These are phyloP conservation scores for Reutealis trisperma DNA, from an alignment of 345 rosid species.

Conservation along the genomic window DNA sequence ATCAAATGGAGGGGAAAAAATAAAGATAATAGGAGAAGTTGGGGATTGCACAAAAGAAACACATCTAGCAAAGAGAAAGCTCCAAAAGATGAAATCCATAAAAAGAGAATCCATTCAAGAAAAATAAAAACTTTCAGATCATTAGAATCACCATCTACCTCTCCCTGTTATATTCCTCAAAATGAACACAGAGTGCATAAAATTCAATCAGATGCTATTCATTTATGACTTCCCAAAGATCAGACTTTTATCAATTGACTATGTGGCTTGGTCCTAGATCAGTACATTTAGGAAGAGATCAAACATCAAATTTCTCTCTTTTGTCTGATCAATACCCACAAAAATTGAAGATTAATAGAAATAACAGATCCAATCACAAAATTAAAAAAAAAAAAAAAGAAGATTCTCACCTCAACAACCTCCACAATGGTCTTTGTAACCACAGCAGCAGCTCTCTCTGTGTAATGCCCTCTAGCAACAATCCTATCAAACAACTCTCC, in stretches of 20 bases:
- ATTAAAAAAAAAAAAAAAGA: not conserved
- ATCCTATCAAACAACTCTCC: constrained; percentile 39
- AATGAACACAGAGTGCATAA: not conserved
- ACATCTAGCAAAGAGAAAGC: not conserved
- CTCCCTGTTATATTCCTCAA: constrained; percentile 1
- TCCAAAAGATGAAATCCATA: not conserved
- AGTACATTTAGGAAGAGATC: not conserved
- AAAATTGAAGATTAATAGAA: not conserved
- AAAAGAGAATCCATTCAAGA: not conserved
- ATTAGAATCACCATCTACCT: not conserved
- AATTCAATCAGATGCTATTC: not conserved
- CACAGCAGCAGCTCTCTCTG: constrained; percentile 40
- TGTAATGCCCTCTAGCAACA: constrained; percentile 41
- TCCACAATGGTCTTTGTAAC: constrained; percentile 43
- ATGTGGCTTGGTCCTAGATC: not conserved
- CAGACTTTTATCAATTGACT: not conserved
- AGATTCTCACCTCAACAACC: constrained; percentile 34
- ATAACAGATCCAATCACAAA: not conserved
- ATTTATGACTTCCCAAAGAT: not conserved
- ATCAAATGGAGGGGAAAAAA: not conserved
- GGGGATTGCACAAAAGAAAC: not conserved
- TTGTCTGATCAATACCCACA: not conserved
- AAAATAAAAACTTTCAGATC: not conserved
- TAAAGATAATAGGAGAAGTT: not conserved
- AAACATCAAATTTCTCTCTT: not conserved